Percentiles rank a stretch among this genome's conserved stretches.
Conservation (phyloP, 306 rosid species). For the Potentilla sterilis region DNA sequence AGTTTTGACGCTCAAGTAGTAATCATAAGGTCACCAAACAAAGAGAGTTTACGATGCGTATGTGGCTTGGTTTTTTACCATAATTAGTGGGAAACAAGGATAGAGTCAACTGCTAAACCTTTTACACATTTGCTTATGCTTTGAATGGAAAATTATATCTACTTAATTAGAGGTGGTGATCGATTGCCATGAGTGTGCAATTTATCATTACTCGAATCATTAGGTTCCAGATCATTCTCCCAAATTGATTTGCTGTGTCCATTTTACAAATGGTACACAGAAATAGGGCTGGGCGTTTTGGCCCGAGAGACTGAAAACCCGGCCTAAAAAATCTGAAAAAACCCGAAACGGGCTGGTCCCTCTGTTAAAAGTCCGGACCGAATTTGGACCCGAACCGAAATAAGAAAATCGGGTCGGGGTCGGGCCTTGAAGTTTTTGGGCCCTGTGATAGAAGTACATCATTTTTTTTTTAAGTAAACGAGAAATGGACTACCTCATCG, state of each 20-base stretch:
- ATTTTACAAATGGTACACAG: not conserved
- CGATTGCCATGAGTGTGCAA: not conserved
- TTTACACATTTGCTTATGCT: not conserved
- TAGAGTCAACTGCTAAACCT: slow-evolving; percentile 39
- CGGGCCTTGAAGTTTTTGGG: too few relatives aligned
- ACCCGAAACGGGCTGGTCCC: too few relatives aligned
- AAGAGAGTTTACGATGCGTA: not conserved
- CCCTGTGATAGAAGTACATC: not conserved
- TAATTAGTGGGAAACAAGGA: slow-evolving; percentile 45
- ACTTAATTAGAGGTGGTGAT: not conserved
- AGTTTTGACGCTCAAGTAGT: not conserved
- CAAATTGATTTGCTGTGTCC: not conserved
- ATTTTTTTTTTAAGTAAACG: too few relatives aligned
- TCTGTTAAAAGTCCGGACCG: too few relatives aligned
- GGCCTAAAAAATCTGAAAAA: too few relatives aligned
- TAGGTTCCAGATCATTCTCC: not conserved
- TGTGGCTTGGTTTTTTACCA: slow-evolving; percentile 31
- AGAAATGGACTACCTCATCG: too few relatives aligned
- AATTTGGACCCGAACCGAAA: too few relatives aligned
- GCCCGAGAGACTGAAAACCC: too few relatives aligned
- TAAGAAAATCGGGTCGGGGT: too few relatives aligned
- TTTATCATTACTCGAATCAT: not conserved
- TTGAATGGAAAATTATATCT: slow-evolving; percentile 13
- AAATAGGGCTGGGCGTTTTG: too few relatives aligned
- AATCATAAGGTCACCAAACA: not conserved